Base-by-base conservation (phyloP, 805 yeast species). In the Metschnikowia borealis region DNA sequence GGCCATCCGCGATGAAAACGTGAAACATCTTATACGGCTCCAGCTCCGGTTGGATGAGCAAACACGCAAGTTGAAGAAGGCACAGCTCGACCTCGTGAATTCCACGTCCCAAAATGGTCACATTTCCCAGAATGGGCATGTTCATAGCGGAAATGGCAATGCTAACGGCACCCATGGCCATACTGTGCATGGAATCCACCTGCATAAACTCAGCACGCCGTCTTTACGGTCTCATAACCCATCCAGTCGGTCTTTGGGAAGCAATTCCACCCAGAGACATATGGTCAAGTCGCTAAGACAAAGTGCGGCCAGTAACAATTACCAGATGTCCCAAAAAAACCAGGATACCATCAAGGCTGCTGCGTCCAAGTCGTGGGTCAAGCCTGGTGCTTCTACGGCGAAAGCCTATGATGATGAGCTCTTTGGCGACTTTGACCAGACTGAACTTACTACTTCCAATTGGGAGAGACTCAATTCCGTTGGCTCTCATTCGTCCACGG, bases 351-450 rank as follows among this genome's bases (percentile, higher is more conserved):
- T 57, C 44, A 50, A 52, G 49, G 53, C 53, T 6, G 57, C 61
- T 6, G 61, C 58, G 14, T 50, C 47, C 29, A 38, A 51, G 20
- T 54, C 58, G 15, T 57, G 61, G 61, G 40, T 41, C 14, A 46
- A 46, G 29, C 55, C 54, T 13, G 44, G 44, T 37, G 44, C 40
- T 41, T 40, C 38, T 11, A 39, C 49, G 2, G 7, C 26, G 29
- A 32, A 33, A 14, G 40, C 38, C n/a, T 52, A 44, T 47, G 55
- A 61, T 11, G 60, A 61, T 32, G 64, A 61, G 20, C 52, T 63
- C 38, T 73, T 74, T 52, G 64, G 62, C 31, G 77, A 72, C 52
- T 72, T 72, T 40, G 77, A 73, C 56, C 77, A 73, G 53, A 71
- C 62, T 6, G 64, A 59, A 34, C 56, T 60, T 29, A 49, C 51